A percentile compares a stretch with the other conserved stretches of the same genome.
Conservation (phyloP, 2,329 filamentous ascomycete species). For the Trichophyton schoenleinii region DNA sequence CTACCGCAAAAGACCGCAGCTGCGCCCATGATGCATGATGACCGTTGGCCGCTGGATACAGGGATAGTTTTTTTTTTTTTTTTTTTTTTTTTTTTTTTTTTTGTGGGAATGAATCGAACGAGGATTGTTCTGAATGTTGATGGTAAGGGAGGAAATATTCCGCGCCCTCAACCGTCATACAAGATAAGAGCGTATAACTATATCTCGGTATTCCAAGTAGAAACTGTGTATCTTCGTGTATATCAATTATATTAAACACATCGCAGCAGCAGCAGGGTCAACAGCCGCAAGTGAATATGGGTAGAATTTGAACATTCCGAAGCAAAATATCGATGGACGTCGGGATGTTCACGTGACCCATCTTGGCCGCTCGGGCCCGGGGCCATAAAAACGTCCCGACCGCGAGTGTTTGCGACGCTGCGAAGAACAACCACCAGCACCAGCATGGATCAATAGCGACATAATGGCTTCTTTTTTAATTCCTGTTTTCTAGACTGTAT, state of each 20-base stretch:
- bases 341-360: background rate
- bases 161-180: background rate
- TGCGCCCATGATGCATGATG: constrained; percentile 53
- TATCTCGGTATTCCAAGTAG: background rate
- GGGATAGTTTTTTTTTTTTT: constrained; percentile 31
- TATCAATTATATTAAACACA: too few species aligned
- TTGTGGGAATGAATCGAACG: constrained; percentile 41
- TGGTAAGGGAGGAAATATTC: constrained; percentile 42
- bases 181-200: background rate
- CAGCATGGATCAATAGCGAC: background rate
- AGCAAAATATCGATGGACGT: background rate
- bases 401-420: background rate
- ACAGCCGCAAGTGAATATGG: background rate
- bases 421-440: background rate
- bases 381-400: background rate
- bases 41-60: constrained; percentile 51
- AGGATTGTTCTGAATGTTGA: constrained; percentile 47
- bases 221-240: background rate
- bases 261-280: too few species aligned
- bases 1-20: constrained; percentile 66
- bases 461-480: background rate
- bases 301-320: background rate
- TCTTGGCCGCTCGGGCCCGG: background rate
- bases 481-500: background rate
- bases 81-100: too few species aligned